Percentiles rank a stretch among this genome's conserved stretches.
phyloP scores from a whole-genome alignment of 2,329 filamentous ascomycete species.

The Trichoderma endophyticum region DNA sequence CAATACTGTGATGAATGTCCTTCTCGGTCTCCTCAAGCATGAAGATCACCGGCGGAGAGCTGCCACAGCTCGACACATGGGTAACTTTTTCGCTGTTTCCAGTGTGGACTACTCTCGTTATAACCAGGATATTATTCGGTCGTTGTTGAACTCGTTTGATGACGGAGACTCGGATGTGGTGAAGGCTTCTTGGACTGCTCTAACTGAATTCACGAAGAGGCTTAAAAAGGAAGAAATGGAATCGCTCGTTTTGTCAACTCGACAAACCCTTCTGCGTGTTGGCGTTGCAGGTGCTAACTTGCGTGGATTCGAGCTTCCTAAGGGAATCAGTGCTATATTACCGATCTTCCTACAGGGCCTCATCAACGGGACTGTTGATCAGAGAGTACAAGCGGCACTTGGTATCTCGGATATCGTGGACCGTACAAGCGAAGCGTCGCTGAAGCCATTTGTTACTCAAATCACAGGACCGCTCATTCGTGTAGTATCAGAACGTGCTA shows the following conservation, averaged over 20 bases:
- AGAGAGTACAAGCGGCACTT: slow-evolving; percentile 85
- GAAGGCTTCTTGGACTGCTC: slow-evolving; percentile 82
- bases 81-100: slow-evolving; percentile 78
- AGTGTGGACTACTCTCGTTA: slow-evolving; percentile 91
- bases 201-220: slow-evolving; percentile 82
- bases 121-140: slow-evolving; percentile 90
- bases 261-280: slow-evolving; percentile 81
- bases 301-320: slow-evolving; percentile 85
- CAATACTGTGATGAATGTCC: slow-evolving; percentile 92
- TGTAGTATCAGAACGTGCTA: slow-evolving; percentile 93
- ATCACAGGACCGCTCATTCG: slow-evolving; percentile 97
- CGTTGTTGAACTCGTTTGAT: slow-evolving; percentile 86
- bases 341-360: slow-evolving; percentile 97
- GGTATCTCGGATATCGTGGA: slow-evolving; percentile 96
- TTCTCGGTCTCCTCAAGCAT: slow-evolving; percentile 83
- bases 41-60: slow-evolving; percentile 85
- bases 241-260: slow-evolving; percentile 77
- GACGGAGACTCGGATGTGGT: slow-evolving; percentile 81
- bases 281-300: slow-evolving; percentile 82
- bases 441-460: slow-evolving; percentile 94
- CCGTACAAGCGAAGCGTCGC: slow-evolving; percentile 77
- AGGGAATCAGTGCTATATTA: slow-evolving; percentile 93
- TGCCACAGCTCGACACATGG: slow-evolving; percentile 73
- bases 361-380: slow-evolving; percentile 92
- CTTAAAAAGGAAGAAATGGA: slow-evolving; percentile 99